phyloP scores from a whole-genome alignment of 176 grass and related monocot species.

The Carex littledalei region DNA sequence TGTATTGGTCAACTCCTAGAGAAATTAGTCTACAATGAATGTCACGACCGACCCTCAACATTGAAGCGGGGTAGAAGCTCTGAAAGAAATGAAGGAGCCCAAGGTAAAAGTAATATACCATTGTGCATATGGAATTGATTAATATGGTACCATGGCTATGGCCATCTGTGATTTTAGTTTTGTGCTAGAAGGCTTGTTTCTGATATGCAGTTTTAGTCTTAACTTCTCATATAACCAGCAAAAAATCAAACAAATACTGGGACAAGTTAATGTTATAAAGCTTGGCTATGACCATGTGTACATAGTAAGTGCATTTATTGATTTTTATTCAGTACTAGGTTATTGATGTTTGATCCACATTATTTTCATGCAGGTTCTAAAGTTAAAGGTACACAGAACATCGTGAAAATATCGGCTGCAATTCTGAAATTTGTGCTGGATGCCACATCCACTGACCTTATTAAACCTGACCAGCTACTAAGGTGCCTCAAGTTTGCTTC shows the following conservation, averaged over 20 bases:
- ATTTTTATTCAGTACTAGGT: background rate
- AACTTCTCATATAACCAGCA: background rate
- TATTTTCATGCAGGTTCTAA: slow-evolving; percentile 41
- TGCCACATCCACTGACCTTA: slow-evolving; percentile 36
- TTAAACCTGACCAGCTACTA: slow-evolving; percentile 39
- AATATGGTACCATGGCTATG: background rate
- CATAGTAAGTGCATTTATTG: background rate
- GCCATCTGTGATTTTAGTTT: background rate
- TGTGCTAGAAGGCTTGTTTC: background rate
- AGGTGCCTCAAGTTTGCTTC: slow-evolving; percentile 61
- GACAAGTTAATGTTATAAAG: background rate
- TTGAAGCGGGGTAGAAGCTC: slow-evolving; percentile 23
- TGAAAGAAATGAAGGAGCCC: slow-evolving; percentile 31
- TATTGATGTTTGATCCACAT: slow-evolving; percentile 5
- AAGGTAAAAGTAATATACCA: slow-evolving; percentile 30
- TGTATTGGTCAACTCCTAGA: slow-evolving; percentile 43
- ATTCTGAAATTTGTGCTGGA: slow-evolving; percentile 71
- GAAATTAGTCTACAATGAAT: slow-evolving; percentile 19
- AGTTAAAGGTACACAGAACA: slow-evolving; percentile 37
- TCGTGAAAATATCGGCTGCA: slow-evolving; percentile 46
- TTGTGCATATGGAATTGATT: background rate
- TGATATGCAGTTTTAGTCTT: background rate
- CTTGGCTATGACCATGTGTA: background rate
- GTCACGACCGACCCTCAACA: slow-evolving; percentile 12
- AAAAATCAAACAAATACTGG: background rate